Evolutionary conservation across 202 grass and related monocot genomes (phyloP).

Genomic region (Zoysia matrella): DNA sequence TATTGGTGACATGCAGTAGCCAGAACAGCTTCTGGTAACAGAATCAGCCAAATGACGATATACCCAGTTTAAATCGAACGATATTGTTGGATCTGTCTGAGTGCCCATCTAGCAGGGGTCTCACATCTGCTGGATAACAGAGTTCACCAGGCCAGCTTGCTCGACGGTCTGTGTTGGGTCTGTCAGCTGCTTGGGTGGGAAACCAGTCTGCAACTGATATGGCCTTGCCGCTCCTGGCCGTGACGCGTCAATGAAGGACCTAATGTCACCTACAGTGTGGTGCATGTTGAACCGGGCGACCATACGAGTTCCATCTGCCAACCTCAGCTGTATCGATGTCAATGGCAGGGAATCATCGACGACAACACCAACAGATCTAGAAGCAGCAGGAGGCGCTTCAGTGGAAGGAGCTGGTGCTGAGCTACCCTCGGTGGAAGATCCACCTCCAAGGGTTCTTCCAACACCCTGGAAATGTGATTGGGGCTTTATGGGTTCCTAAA

Average conservation of each 20-base stretch:
- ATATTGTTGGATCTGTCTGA: neutral
- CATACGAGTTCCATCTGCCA: constrained; percentile 90
- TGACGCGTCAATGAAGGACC: constrained; percentile 84
- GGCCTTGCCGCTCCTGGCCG: constrained; percentile 56
- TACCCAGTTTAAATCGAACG: neutral
- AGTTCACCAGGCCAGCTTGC: constrained; percentile 82
- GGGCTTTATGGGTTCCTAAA: constrained; percentile 60
- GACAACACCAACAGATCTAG: constrained; percentile 45
- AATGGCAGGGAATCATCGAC: constrained; percentile 72
- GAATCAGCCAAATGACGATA: no score
- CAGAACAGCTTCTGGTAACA: no score
- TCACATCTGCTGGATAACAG: constrained; percentile 92
- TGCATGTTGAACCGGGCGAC: constrained; percentile 83
- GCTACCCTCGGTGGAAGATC: constrained; percentile 48
- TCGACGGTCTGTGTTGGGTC: constrained; percentile 65
- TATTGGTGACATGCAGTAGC: no score
- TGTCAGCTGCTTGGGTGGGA: constrained; percentile 83
- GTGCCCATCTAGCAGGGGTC: constrained; percentile 19
- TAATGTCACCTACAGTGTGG: constrained; percentile 81
- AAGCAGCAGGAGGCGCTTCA: constrained; percentile 31
- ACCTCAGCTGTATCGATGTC: constrained; percentile 80
- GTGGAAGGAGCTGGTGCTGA: constrained; percentile 34
- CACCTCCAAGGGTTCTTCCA: constrained; percentile 84
- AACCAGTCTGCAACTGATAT: constrained; percentile 80
- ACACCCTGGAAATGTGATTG: constrained; percentile 74